phyloP scores from a whole-genome alignment of 768 basidiomycete genomes.

The Chiua virens region DNA sequence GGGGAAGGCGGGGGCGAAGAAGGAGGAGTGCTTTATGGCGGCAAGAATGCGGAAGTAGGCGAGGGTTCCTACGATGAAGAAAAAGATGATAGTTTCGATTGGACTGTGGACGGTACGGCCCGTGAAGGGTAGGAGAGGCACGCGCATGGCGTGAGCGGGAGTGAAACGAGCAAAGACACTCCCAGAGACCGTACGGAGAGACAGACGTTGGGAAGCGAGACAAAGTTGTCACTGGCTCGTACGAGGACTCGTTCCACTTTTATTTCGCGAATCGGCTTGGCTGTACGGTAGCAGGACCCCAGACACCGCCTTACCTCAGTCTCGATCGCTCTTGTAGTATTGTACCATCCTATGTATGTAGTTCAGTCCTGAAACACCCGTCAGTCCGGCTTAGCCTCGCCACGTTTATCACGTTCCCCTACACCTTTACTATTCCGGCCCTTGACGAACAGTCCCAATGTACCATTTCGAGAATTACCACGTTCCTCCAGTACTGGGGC shows the following conservation, averaged over 20 bases:
- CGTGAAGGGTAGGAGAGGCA: slow-evolving; percentile 65
- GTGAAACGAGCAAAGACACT: background rate
- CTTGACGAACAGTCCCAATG: too few relatives aligned
- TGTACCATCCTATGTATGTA: too few relatives aligned
- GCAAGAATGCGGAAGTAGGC: slow-evolving; percentile 93
- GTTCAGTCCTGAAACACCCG: too few relatives aligned
- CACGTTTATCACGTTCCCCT: slow-evolving; percentile 13
- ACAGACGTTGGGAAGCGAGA: too few relatives aligned
- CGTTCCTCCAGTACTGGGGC: background rate
- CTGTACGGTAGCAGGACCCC: slow-evolving; percentile 19
- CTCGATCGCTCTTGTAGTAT: background rate
- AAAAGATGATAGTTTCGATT: slow-evolving; percentile 88
- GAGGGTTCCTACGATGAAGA: slow-evolving; percentile 86
- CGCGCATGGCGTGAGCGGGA: slow-evolving; percentile 46
- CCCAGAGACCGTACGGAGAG: too few relatives aligned
- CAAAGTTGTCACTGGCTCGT: background rate
- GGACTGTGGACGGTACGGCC: slow-evolving; percentile 72
- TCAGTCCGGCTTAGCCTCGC: background rate
- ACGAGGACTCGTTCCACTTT: slow-evolving; percentile 30
- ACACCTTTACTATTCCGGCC: background rate
- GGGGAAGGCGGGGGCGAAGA: slow-evolving; percentile 59
- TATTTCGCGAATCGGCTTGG: slow-evolving; percentile 26
- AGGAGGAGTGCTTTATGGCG: slow-evolving; percentile 85
- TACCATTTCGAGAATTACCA: background rate
- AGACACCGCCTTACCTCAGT: slow-evolving; percentile 17